Evolutionary conservation across 805 yeast genomes (phyloP).

Genomic region (Spencermartinsiella europaea): DNA sequence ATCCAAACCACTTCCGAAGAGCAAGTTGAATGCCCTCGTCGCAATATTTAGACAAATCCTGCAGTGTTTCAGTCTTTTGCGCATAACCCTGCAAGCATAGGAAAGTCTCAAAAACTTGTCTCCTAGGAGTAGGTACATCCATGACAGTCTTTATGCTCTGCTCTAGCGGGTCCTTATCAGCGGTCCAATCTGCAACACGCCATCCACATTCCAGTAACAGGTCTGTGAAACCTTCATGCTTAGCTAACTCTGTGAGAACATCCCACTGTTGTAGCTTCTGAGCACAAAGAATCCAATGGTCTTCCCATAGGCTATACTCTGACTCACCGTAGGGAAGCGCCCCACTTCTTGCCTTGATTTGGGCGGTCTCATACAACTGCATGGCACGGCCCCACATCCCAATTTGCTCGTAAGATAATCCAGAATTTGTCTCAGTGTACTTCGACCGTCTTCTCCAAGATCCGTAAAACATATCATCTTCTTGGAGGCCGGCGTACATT

Average conservation of each 20-base stretch:
- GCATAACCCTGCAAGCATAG: slow-evolving; percentile 89
- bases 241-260: slow-evolving; percentile 88
- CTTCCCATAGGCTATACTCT: slow-evolving; percentile 96
- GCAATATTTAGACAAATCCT: slow-evolving; percentile 77
- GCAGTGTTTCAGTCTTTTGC: slow-evolving; percentile 80
- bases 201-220: slow-evolving; percentile 96
- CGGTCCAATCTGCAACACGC: slow-evolving; percentile 98
- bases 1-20: slow-evolving; percentile 84
- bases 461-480: slow-evolving; percentile 96
- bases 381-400: slow-evolving; percentile 94
- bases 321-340: slow-evolving; percentile 92
- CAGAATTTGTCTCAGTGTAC: slow-evolving; percentile 87
- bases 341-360: slow-evolving; percentile 92
- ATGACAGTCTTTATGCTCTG: slow-evolving; percentile 92
- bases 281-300: slow-evolving; percentile 96
- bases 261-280: slow-evolving; percentile 99
- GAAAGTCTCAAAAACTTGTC: slow-evolving; percentile 94
- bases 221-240: slow-evolving; percentile 97
- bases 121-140: slow-evolving; percentile 98
- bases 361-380: slow-evolving; percentile 92
- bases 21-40: slow-evolving; percentile 96
- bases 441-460: slow-evolving; percentile 96
- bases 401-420: slow-evolving; percentile 88
- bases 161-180: slow-evolving; percentile 90
- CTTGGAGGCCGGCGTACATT: slow-evolving; percentile 80